A percentile compares a stretch with the other conserved stretches of the same genome.
These are phyloP conservation scores for Vanderwaltozyma polyspora DNA, from an alignment of 805 yeast species.

Conservation along the genomic window DNA sequence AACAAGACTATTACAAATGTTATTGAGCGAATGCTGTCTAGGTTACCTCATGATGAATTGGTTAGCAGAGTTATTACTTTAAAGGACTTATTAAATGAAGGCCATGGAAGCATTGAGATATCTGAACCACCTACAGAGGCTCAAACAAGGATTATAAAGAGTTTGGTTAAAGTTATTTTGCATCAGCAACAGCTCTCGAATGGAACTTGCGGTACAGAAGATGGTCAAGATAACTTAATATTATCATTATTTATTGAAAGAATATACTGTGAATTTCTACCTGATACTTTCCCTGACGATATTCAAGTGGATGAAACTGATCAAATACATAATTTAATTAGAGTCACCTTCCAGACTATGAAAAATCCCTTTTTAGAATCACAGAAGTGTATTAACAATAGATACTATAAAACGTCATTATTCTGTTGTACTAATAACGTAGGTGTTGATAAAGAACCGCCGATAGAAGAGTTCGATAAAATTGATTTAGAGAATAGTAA, in stretches of 20 bases:
- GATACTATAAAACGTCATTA: too few relatives aligned
- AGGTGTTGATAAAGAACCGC: not conserved
- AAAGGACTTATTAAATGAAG: constrained; percentile 9
- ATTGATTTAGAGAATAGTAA: constrained; percentile 17
- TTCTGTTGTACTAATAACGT: constrained; percentile 11
- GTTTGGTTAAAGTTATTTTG: constrained; percentile 16
- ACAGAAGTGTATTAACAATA: too few relatives aligned
- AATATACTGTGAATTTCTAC: constrained; percentile 3
- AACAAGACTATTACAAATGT: constrained; percentile 9
- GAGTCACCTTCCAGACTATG: too few relatives aligned
- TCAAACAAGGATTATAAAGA: constrained; percentile 14
- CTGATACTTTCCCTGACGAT: not conserved
- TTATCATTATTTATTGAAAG: constrained; percentile 14
- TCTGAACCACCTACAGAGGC: constrained; percentile 15
- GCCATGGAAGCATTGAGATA: constrained; percentile 14
- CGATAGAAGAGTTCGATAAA: constrained; percentile 22
- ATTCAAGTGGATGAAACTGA: not conserved
- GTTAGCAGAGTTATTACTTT: constrained; percentile 7
- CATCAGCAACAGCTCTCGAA: constrained; percentile 7
- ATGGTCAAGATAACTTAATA: constrained; percentile 18
- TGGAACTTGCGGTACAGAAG: constrained; percentile 6
- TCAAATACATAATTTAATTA: too few relatives aligned
- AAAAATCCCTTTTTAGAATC: too few relatives aligned
- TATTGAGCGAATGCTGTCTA: constrained; percentile 8
- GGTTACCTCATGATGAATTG: constrained; percentile 1